phyloP scores from a whole-genome alignment of 1,284 basidiomycete species.

The Puccinia horiana region DNA sequence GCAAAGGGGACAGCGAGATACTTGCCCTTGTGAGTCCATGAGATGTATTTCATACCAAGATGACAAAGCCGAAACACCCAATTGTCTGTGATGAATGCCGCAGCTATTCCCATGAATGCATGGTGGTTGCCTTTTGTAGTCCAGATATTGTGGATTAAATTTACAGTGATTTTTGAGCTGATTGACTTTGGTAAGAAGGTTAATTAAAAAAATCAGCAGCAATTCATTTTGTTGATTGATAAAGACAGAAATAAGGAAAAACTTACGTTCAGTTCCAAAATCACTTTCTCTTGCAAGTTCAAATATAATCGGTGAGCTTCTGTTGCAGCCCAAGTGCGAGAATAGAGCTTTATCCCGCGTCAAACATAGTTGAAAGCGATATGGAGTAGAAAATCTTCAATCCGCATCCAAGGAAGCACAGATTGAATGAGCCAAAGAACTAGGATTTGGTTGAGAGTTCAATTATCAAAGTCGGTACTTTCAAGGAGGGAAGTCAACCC shows the following conservation, averaged over 20 bases:
- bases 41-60: too few species aligned
- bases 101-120: constrained; percentile 14
- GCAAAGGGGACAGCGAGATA: too few species aligned
- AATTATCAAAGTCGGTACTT: too few species aligned
- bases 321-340: not conserved
- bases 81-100: not conserved
- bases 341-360: not conserved
- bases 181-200: not conserved
- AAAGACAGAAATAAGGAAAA: too few species aligned
- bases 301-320: not conserved
- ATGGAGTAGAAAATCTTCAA: not conserved
- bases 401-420: not conserved
- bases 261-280: not conserved
- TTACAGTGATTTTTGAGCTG: not conserved
- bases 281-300: not conserved
- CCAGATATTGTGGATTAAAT: constrained; percentile 22
- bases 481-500: too few species aligned
- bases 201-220: too few species aligned
- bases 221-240: too few species aligned
- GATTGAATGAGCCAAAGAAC: too few species aligned
- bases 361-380: not conserved
- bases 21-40: too few species aligned
- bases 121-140: constrained; percentile 8
- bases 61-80: not conserved
- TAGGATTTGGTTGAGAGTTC: too few species aligned